Percentiles rank a stretch among this genome's conserved stretches.
phyloP scores from a whole-genome alignment of 805 yeast genomes.

The Hanseniaspora jakobsenii region DNA sequence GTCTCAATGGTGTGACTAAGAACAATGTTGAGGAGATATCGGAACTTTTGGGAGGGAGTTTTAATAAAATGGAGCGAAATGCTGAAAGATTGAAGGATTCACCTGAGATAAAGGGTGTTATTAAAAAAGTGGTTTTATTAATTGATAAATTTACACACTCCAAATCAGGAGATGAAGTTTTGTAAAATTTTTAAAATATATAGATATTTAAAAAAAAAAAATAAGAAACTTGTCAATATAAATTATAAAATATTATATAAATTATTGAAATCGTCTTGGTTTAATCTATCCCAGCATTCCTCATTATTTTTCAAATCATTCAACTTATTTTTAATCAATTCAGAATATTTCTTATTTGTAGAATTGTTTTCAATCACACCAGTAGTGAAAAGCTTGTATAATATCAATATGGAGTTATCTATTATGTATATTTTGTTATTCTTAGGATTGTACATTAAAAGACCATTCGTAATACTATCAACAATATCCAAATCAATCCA shows the following conservation, averaged over 20 bases:
- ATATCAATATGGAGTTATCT: conserved; percentile 2
- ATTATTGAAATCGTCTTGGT: conserved; percentile 9
- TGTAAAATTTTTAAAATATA: neutral
- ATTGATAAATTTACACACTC: conserved; percentile 2
- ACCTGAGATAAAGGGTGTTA: neutral
- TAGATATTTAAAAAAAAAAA: neutral
- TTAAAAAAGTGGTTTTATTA: neutral
- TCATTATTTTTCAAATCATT: neutral
- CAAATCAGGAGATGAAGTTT: conserved; percentile 1
- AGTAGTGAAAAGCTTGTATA: neutral
- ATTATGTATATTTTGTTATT: conserved; percentile 11
- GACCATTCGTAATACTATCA: neutral
- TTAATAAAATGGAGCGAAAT: neutral
- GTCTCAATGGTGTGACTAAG: conserved; percentile 7
- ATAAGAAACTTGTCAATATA: too few species aligned
- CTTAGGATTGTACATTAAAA: conserved; percentile 2
- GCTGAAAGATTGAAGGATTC: neutral
- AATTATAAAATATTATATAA: conserved; percentile 4
- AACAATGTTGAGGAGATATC: conserved; percentile 5
- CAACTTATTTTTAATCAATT: neutral
- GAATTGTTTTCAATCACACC: neutral
- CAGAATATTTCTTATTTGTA: neutral
- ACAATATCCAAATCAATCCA: conserved; percentile 4
- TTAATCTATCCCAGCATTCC: conserved; percentile 11
- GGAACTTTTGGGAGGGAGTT: neutral